These are phyloP conservation scores for Emericellopsis cladophorae DNA, from an alignment of 2,329 filamentous ascomycete species.

Conservation along the genomic window DNA sequence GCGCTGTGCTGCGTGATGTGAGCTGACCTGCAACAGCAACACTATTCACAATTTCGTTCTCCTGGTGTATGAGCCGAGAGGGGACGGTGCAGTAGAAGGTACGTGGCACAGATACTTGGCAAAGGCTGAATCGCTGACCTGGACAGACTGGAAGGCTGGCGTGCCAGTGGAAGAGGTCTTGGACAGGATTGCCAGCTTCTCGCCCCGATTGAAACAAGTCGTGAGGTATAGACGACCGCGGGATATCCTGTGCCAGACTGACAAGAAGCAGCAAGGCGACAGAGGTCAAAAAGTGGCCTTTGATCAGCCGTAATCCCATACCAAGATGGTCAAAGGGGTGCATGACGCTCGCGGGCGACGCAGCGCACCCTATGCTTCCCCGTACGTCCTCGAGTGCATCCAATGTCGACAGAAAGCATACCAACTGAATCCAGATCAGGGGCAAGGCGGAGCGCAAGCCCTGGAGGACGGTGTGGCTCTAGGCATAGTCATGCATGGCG, in stretches of 20 bases:
- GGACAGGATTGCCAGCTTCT: neutral
- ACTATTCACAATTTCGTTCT: conserved; percentile 1
- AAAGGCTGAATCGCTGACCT: neutral
- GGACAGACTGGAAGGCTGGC: neutral
- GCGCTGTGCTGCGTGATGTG: neutral
- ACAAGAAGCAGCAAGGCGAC: neutral
- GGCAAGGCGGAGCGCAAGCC: conserved; percentile 4
- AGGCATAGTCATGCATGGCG: conserved; percentile 4
- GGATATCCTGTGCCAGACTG: neutral
- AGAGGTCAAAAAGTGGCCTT: conserved; percentile 1
- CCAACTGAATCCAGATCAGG: conserved; percentile 1
- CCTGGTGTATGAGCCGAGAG: neutral
- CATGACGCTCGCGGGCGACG: conserved; percentile 1
- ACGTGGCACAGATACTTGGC: neutral
- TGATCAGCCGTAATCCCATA: neutral
- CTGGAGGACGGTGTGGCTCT: conserved; percentile 4
- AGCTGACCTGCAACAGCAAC: neutral
- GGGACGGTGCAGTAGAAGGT: neutral
- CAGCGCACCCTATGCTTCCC: conserved; percentile 3
- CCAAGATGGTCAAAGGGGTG: conserved; percentile 1
- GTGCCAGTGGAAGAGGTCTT: neutral
- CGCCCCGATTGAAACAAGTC: neutral
- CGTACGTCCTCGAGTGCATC: neutral
- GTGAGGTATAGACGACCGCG: neutral
- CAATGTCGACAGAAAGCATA: neutral